A percentile compares a stretch with the other conserved stretches of the same genome.
phyloP scores from a whole-genome alignment of 2,329 filamentous ascomycete species.

The Thielaviopsis euricoi region DNA sequence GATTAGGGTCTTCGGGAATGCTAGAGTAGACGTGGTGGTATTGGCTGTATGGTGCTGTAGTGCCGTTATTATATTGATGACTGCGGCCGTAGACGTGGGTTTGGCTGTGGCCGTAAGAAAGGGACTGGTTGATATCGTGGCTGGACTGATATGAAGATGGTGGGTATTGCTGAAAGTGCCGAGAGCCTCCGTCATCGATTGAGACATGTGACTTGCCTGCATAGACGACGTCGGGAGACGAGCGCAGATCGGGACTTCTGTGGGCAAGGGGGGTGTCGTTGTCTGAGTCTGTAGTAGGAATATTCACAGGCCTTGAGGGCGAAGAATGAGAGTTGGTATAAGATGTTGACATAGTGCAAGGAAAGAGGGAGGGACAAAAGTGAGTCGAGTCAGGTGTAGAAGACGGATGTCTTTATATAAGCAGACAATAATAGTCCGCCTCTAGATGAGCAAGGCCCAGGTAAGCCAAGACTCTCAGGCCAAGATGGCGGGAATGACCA shows the following conservation, averaged over 20 bases:
- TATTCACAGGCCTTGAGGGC: slow-evolving; percentile 2
- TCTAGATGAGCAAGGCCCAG: too few relatives aligned
- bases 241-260: slow-evolving; percentile 3
- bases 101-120: background rate
- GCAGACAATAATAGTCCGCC: background rate
- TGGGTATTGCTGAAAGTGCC: background rate
- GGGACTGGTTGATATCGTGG: background rate
- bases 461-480: too few relatives aligned
- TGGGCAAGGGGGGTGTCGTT: slow-evolving; percentile 9
- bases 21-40: background rate
- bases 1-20: background rate
- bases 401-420: slow-evolving; percentile 1
- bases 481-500: background rate
- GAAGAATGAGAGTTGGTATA: slow-evolving; percentile 8
- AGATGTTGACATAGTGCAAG: background rate
- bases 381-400: slow-evolving; percentile 25
- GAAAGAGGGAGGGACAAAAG: slow-evolving; percentile 21
- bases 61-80: background rate
- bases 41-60: background rate
- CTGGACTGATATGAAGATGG: background rate
- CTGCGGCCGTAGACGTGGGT: background rate
- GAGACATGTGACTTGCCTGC: slow-evolving; percentile 1
- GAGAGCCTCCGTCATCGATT: background rate
- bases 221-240: background rate
- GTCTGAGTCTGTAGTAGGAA: slow-evolving; percentile 5